phyloP scores from a whole-genome alignment of 352 stramenopile genomes.

The Blastocystis sp. region DNA sequence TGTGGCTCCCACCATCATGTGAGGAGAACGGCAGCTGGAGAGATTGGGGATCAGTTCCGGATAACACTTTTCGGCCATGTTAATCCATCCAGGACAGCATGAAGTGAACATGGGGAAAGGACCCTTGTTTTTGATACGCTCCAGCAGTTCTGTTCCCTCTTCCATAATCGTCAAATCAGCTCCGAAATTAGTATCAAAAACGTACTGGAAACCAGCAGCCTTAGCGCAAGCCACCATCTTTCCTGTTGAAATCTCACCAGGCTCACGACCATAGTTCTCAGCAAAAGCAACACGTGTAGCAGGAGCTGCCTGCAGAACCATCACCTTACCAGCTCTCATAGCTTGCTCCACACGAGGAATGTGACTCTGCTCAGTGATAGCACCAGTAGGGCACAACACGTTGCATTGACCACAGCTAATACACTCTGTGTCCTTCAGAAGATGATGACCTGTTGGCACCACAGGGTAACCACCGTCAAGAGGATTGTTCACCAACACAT shows the following conservation, averaged over 20 bases:
- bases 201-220: conserved; percentile 76
- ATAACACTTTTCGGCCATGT: conserved; percentile 90
- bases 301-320: conserved; percentile 67
- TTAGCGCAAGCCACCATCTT: conserved; percentile 66
- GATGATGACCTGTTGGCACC: conserved; percentile 64
- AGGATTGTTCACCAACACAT: conserved; percentile 55
- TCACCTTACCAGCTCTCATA: conserved; percentile 63
- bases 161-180: conserved; percentile 84
- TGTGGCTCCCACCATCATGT: conserved; percentile 77
- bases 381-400: conserved; percentile 67
- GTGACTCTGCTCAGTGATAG: conserved; percentile 67
- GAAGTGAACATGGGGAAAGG: conserved; percentile 85
- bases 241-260: conserved; percentile 66
- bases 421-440: conserved; percentile 67
- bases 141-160: conserved; percentile 80
- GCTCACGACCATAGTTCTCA: conserved; percentile 67
- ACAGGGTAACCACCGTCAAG: conserved; percentile 49
- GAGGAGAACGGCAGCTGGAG: conserved; percentile 84
- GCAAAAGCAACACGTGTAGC: conserved; percentile 66
- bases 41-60: conserved; percentile 86
- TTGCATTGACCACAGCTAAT: conserved; percentile 68
- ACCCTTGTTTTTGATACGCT: conserved; percentile 75
- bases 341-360: conserved; percentile 64
- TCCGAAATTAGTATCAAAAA: conserved; percentile 81
- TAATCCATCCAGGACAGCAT: conserved; percentile 90